Conservation (phyloP, 306 rosid species). For the Dalbergia oliveri region DNA sequence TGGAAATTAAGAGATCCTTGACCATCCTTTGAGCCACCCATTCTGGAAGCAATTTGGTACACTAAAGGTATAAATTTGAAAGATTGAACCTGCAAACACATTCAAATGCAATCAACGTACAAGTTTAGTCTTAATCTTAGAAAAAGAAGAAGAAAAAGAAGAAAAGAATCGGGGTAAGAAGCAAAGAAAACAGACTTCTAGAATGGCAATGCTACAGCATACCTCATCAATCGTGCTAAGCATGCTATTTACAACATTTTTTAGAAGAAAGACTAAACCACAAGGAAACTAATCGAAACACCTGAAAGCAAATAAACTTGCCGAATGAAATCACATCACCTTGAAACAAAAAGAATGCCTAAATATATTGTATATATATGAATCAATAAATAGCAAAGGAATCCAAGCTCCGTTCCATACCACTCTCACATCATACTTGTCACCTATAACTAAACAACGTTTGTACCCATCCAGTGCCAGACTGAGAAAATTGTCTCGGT, state of each 20-base stretch:
- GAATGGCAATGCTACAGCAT: conserved; percentile 23
- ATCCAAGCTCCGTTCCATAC: conserved; percentile 59
- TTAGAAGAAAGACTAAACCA: conserved; percentile 83
- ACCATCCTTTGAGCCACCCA: conserved; percentile 90
- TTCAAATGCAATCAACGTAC: conserved; percentile 40
- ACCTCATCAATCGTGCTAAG: conserved; percentile 80
- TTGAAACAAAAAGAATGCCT: conserved; percentile 14
- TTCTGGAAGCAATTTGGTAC: conserved; percentile 97
- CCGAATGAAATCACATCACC: conserved; percentile 37
- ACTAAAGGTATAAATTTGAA: conserved; percentile 87
- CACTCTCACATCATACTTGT: conserved; percentile 95
- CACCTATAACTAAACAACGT: conserved; percentile 81
- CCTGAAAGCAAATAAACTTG: conserved; percentile 62
- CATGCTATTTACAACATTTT: conserved; percentile 77
- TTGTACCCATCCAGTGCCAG: conserved; percentile 90
- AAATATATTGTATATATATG: conserved; percentile 10
- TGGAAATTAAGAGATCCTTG: conserved; percentile 79
- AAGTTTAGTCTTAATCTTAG: conserved; percentile 4
- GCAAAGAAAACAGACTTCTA: conserved; percentile 3
- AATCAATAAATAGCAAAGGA: conserved; percentile 38
- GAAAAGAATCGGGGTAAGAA: background rate
- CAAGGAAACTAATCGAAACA: conserved; percentile 85
- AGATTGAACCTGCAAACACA: conserved; percentile 79
- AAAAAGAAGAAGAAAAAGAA: background rate
- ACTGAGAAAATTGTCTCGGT: conserved; percentile 85